Percentiles rank a stretch among this genome's conserved stretches.
Conservation (phyloP, 2,329 filamentous ascomycete species). For the Trichocomaceae sp. region DNA sequence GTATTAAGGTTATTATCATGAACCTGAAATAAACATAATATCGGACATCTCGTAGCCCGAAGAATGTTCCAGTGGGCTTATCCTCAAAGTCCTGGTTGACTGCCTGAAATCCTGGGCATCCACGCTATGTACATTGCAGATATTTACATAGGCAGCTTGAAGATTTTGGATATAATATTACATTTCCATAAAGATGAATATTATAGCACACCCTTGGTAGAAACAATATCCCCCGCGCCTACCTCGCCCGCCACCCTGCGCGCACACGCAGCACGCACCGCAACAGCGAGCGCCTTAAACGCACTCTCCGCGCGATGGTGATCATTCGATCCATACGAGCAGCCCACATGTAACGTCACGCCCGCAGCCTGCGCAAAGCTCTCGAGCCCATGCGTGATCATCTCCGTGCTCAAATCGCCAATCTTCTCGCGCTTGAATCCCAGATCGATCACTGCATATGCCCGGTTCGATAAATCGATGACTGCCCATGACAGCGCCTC, state of each 20-base stretch:
- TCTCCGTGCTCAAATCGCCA: constrained; percentile 87
- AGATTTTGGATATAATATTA: no score
- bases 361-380: constrained; percentile 88
- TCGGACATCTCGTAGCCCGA: no score
- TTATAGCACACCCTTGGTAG: constrained; percentile 76
- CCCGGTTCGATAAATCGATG: constrained; percentile 88
- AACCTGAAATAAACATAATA: no score
- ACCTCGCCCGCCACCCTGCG: constrained; percentile 67
- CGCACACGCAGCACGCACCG: constrained; percentile 68
- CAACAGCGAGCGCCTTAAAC: constrained; percentile 92
- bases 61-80: no score
- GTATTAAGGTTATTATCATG: no score
- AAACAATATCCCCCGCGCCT: constrained; percentile 86
- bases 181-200: neutral
- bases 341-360: constrained; percentile 92
- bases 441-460: constrained; percentile 75
- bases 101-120: neutral
- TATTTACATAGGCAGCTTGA: no score
- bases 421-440: constrained; percentile 87
- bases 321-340: constrained; percentile 83
- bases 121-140: neutral
- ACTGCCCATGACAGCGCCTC: constrained; percentile 91
- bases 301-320: constrained; percentile 94
- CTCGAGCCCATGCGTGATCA: constrained; percentile 93
- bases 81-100: no score